Base-by-base conservation (phyloP, 2,329 filamentous ascomycete species). In the Fusarium pseudoanthophilum region DNA sequence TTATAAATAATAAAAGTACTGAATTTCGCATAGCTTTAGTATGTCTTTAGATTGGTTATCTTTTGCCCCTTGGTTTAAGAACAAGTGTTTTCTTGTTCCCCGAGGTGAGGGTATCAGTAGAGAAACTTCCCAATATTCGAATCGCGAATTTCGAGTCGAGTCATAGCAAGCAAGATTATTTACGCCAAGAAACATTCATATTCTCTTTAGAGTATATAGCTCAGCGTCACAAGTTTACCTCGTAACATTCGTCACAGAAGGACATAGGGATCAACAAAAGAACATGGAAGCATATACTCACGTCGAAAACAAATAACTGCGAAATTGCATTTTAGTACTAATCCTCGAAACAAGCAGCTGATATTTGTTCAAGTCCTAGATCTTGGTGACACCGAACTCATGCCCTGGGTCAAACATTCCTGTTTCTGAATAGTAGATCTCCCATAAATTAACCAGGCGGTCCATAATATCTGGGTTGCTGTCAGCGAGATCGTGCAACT, bases 351-450 rank as follows among this genome's bases (percentile, higher is more conserved):
- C 20, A 36, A 24, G 13, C n/a, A 20, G 10, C 15, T 30, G 15
- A 32, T n/a, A n/a, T 46, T 18, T 39, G n/a, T 46, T 45, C 6
- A 37, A 46, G 21, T 11, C 14, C 36, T 34, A 62, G 36, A 59
- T 62, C 26, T 62, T 45, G 16, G 52, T 59, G 26, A 62, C 32
- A 21, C 52, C 26, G n/a, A 70, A 70, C 20, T 70, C 67, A 55
- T 69, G 55, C 0, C 49, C 65, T 4, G 65, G 65, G 10, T 70
- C 55, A 55, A 71, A 64, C 62, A 74, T 73, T 10, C 70, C 67
- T 5, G 72, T 64, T 32, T 74, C 70, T 4, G 57, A 60, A 11
- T 69, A 67, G 24, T 74, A 74, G 14, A 66, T 40, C 21, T 66
- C 67, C 72, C 67, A 74, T 11, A 63, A 57, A 21, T 63, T 36